Base-by-base conservation (phyloP, 2,329 filamentous ascomycete genomes). In the Aspergillus niger region DNA sequence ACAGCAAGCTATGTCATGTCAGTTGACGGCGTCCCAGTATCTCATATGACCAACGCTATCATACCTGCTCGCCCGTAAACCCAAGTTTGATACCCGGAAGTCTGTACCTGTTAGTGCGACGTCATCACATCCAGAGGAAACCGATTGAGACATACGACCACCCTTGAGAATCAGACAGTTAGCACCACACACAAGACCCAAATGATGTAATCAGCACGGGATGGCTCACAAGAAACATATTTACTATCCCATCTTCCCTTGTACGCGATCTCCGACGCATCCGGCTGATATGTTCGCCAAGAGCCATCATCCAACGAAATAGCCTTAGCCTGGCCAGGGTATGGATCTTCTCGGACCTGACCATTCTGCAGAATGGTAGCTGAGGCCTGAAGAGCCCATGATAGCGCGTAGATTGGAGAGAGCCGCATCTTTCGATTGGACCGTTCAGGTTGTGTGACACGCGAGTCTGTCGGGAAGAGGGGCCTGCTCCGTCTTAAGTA, bases 181-280 rank as follows among this genome's bases (percentile, higher is more conserved):
- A 8, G 51, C 15, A 44, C 47, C 52, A 55, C 24, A 38, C 15
- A 28, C 8, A 28, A 13, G 1, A 22, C 15, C 8, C 13, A 7
- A 24, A 11, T 10, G 5, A 48, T 30, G 13, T 15, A 3, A 13
- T 39, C 11, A 36, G 4, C 11, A 36, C 4, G 3, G 3, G 1
- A 10, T 20, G 32, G 17, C 72, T 55, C 72, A 77, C 77, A 88
- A 1, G 83, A 87, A 51, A 86, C 80, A 64, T 84, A 79, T 65
- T 84, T 81, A 36, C 81, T 84, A 68, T 88, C 85, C 85, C 85
- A 88, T 60, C 85, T 77, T 5, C 85, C 86, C 67, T 87, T 86
- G 76, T 87, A 88, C 0, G 83, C 83, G 8, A 88, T 76, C 67
- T 87, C 83, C 1, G 78, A 71, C 1, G 82, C 79, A 67, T 83